phyloP scores from a whole-genome alignment of 2,329 filamentous ascomycete species.

The Cryphonectria nitschkei region DNA sequence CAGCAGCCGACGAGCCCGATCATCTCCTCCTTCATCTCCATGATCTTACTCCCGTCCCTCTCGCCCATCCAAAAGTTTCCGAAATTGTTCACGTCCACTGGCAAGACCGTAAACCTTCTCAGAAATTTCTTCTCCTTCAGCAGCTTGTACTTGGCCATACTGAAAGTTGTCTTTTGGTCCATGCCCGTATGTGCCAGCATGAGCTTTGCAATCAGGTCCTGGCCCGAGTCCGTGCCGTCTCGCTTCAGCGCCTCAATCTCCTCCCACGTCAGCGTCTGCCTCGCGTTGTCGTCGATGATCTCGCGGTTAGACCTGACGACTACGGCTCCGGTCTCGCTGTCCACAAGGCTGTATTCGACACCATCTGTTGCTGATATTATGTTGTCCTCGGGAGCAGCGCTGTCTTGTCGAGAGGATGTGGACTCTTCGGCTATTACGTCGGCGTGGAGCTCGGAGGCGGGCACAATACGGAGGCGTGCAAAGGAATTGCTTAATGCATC shows the following conservation, averaged over 20 bases:
- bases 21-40: constrained; percentile 86
- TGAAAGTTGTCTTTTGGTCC: constrained; percentile 93
- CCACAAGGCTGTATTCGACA: constrained; percentile 51
- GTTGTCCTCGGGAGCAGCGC: constrained; percentile 45
- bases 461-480: constrained; percentile 75
- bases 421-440: constrained; percentile 64
- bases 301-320: constrained; percentile 61
- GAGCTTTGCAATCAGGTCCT: constrained; percentile 90
- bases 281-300: constrained; percentile 62
- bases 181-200: constrained; percentile 86
- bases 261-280: constrained; percentile 77
- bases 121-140: constrained; percentile 95
- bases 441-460: constrained; percentile 80
- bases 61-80: constrained; percentile 79
- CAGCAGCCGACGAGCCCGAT: constrained; percentile 82
- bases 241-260: constrained; percentile 77
- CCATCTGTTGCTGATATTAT: constrained; percentile 45
- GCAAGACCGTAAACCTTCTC: constrained; percentile 81
- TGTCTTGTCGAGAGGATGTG: constrained; percentile 42
- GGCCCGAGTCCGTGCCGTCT: constrained; percentile 76
- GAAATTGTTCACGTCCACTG: constrained; percentile 77
- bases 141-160: constrained; percentile 92
- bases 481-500: constrained; percentile 62
- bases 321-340: constrained; percentile 50
- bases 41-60: constrained; percentile 76